Base-by-base conservation (phyloP, 306 rosid species). In the Vigna trinervia region DNA sequence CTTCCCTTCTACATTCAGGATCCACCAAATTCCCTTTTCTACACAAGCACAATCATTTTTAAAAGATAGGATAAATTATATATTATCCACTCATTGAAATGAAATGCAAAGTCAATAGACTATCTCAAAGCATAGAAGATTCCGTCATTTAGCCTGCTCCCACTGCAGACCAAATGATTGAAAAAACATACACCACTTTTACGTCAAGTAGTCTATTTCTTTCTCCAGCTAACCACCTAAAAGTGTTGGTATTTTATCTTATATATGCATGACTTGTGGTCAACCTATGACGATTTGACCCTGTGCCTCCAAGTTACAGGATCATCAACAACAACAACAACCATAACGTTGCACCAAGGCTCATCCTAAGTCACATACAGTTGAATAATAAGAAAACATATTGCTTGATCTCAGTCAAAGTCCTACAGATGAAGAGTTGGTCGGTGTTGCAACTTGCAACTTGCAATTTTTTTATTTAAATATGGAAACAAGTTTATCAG, bases 1-100 rank as follows among this genome's bases (percentile, higher is more conserved):
- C 80, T 54, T 81, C 69, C 26, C 61, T 26, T 66, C 61, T 58
- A 66, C 60, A 28, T 22, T 59, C 57, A 23, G 26, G 22, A 69
- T 43, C 38, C 66, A 71, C 46, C 50, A 36, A 53, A 68, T 61
- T 63, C 22, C 41, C 28, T 7, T 13, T 41, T 34, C 59, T 12
- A 74, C 30, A 61, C 2, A 46, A 23, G 7, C 53, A 51, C 68
- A 17, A 69, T 11, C 41, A 46, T 14, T 62, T 7, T 19, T 13
- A 30, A 45, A 7, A 32, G 26, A 64, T 0, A 38, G 28, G 20
- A 62, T 22, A 62, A 52, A 56, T 51, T 15, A 58, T 19, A 41
- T 9, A 41, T 0, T 9, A 28, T 43, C 46, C n/a, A 47, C 30
- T 46, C 26, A 74, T 52, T 45, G 59, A 61, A 46, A 69, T 26